Conservation (phyloP, 345 rosid species). For the Mercurialis annua region DNA sequence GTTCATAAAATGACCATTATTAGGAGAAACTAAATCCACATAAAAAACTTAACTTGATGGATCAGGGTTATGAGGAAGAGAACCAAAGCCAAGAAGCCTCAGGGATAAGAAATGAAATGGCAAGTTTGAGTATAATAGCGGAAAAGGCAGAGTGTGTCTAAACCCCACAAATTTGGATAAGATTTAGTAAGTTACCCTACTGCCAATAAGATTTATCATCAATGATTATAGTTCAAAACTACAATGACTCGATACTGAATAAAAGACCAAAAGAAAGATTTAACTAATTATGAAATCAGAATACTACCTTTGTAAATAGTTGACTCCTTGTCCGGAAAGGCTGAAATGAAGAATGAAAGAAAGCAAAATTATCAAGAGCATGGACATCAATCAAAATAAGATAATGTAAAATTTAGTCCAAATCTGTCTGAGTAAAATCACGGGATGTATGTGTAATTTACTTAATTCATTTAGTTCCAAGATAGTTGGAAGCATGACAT, state of each 20-base stretch:
- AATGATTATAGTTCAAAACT: neutral
- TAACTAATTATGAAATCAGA: neutral
- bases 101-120: neutral
- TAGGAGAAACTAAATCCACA: neutral
- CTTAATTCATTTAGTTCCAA: too few relatives aligned
- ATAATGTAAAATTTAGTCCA: neutral
- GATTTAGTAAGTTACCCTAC: neutral
- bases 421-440: neutral
- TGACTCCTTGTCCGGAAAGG: conserved; percentile 83
- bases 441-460: neutral
- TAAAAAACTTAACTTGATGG: neutral
- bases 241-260: neutral
- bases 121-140: neutral
- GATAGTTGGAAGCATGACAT: neutral
- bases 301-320: conserved; percentile 67
- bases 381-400: neutral
- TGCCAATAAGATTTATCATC: neutral
- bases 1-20: conserved; percentile 9
- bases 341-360: conserved; percentile 37
- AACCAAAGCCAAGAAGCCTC: neutral
- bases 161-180: neutral
- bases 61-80: neutral
- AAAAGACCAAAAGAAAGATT: neutral
- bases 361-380: neutral
- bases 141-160: neutral